Conservation (phyloP, 257 asterid species). For the Solanum acaule region DNA sequence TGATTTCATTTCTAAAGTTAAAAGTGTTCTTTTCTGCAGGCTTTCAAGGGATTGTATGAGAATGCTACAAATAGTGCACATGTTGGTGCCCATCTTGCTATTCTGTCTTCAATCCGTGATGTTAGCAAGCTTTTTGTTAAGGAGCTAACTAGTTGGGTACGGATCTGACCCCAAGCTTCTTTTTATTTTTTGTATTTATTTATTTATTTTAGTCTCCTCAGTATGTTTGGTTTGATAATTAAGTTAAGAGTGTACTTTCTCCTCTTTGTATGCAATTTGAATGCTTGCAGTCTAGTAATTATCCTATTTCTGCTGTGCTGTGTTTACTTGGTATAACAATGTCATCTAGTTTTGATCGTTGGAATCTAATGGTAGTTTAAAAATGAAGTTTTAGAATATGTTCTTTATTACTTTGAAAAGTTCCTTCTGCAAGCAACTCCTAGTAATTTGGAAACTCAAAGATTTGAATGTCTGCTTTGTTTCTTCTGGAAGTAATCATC, state of each 20-base stretch:
- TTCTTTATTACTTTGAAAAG: neutral
- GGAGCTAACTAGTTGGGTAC: slow-evolving; percentile 99
- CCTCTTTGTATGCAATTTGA: neutral
- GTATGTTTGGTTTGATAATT: neutral
- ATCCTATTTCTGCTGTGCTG: neutral
- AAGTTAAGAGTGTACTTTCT: neutral
- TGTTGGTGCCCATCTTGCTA: slow-evolving; percentile 71
- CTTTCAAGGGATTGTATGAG: slow-evolving; percentile 85
- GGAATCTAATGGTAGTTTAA: neutral
- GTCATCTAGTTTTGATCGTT: neutral
- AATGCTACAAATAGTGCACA: slow-evolving; percentile 63
- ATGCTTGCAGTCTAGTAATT: neutral
- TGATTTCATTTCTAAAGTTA: neutral
- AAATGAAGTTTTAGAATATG: neutral
- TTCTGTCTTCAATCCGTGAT: slow-evolving; percentile 82
- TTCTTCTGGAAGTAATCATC: neutral
- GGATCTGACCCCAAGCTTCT: slow-evolving; percentile 2
- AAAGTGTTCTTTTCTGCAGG: slow-evolving; percentile 28
- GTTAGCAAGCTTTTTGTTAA: slow-evolving; percentile 95
- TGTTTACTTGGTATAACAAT: neutral
- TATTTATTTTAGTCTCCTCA: neutral
- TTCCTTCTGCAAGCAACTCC: neutral
- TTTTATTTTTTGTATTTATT: neutral
- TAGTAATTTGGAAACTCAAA: neutral
- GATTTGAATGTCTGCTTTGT: neutral